Evolutionary conservation across 352 stramenopile genomes (phyloP), one percentile per base, ranked within the genome.

Genomic region (Ophiocytium majus): DNA sequence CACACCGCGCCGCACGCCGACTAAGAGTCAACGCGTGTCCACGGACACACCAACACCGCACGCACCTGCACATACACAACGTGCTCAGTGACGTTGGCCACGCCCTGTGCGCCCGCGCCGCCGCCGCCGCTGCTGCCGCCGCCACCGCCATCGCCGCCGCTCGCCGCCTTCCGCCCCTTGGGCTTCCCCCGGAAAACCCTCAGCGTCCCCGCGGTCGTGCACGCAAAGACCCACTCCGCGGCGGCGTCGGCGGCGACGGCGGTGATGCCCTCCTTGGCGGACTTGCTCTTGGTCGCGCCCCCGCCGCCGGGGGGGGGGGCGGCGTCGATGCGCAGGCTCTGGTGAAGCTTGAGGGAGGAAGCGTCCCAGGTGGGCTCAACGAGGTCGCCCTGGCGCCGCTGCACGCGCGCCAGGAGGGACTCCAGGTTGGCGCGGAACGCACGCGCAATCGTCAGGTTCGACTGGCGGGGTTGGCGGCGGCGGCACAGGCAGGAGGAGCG

Each of bases 151-250:
- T 14, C 43, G 43, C 43, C 43, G 43, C 43, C 43, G 14, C 14
- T 14, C 5, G 5, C 43, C 43, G 43, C 43, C 5, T 57, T 14
- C 43, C 43, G 43, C 43, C 43, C 5, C 43, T 5, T 14, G 5
- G 5, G 43, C 43, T 14, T 5, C 43, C 43, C 43, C 5, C 43
- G 43, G 50, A 74, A 86, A 9, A 86, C 50, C 32, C 82, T 82
- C 28, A 86, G n/a, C 32, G 75, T 34, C 35, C 75, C 63, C 9
- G 32, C 49, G n/a, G 76, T 75, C n/a, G 82, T 86, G 23, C 74
- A 80, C 50, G 49, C 82, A 36, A 86, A 83, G 17, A 86, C n/a
- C 82, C 82, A 86, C 0, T 49, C 82, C 10, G 74, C 82, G 63
- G 75, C 76, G 32, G 64, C 63, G 82, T 50, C 82, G 23, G 82